Conservation (phyloP, 108 stramenopile species). For the Cyclotella distinguenda region DNA sequence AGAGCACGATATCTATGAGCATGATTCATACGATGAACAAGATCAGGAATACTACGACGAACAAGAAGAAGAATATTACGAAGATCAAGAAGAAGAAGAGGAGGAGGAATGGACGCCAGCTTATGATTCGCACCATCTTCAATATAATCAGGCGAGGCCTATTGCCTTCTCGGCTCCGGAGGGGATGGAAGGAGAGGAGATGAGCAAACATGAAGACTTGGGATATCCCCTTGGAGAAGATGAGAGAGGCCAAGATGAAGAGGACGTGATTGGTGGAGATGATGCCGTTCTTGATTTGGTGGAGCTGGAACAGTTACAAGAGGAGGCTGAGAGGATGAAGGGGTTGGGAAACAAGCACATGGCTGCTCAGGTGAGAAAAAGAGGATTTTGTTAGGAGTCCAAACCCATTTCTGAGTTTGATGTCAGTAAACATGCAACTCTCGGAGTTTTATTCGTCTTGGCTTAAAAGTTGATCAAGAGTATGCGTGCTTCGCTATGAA, state of each 20-base stretch:
- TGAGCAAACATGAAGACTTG: neutral
- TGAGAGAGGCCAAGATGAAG: conserved; percentile 6
- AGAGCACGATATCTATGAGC: neutral
- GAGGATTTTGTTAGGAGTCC: no score
- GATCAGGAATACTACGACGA: neutral
- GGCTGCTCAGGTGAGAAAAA: conserved; percentile 85
- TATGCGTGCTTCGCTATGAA: no score
- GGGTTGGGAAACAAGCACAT: conserved; percentile 89
- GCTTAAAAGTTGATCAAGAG: no score
- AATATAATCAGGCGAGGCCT: no score
- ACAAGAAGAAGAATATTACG: neutral
- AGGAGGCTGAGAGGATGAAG: conserved; percentile 89
- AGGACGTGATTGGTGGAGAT: conserved; percentile 43
- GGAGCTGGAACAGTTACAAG: conserved; percentile 74
- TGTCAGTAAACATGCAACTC: no score
- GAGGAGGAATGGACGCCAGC: no score
- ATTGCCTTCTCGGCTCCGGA: neutral
- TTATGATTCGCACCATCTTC: no score
- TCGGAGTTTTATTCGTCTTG: no score
- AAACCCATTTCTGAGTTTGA: no score
- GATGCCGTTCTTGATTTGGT: conserved; percentile 77
- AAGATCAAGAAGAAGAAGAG: no score
- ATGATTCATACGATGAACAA: neutral
- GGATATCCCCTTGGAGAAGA: conserved; percentile 4
- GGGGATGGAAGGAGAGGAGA: neutral